Evolutionary conservation across 257 asterid species (phyloP).

Genomic region (Solanum medicagineum): DNA sequence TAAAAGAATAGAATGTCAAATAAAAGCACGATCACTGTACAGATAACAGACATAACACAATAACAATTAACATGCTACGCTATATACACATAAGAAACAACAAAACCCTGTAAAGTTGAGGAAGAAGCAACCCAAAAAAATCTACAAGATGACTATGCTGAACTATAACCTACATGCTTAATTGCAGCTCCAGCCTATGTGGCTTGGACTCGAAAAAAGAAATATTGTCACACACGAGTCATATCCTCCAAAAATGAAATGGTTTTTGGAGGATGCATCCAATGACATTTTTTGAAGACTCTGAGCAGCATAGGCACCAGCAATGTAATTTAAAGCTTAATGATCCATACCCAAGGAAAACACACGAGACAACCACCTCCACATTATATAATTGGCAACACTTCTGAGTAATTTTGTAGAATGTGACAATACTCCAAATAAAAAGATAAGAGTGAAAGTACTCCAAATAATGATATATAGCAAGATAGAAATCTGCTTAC

Average conservation of each 20-base stretch:
- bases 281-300: too few relatives aligned
- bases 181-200: not conserved
- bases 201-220: too few relatives aligned
- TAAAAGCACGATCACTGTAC: not conserved
- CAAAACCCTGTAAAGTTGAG: not conserved
- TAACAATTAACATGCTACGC: not conserved
- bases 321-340: not conserved
- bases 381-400: not conserved
- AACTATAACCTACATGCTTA: not conserved
- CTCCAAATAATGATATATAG: not conserved
- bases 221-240: too few relatives aligned
- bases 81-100: not conserved
- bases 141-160: not conserved
- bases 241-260: too few relatives aligned
- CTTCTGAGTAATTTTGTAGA: not conserved
- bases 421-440: not conserved
- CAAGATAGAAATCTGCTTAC: constrained; percentile 13
- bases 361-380: not conserved
- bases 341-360: not conserved
- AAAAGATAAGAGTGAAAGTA: not conserved
- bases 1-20: not conserved
- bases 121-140: not conserved
- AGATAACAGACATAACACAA: not conserved
- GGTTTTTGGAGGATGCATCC: too few relatives aligned
- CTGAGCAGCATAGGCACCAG: too few relatives aligned